These are phyloP conservation scores for Barbatosphaeria neglecta DNA, from an alignment of 495 filamentous ascomycete genomes.

Conservation along the genomic window DNA sequence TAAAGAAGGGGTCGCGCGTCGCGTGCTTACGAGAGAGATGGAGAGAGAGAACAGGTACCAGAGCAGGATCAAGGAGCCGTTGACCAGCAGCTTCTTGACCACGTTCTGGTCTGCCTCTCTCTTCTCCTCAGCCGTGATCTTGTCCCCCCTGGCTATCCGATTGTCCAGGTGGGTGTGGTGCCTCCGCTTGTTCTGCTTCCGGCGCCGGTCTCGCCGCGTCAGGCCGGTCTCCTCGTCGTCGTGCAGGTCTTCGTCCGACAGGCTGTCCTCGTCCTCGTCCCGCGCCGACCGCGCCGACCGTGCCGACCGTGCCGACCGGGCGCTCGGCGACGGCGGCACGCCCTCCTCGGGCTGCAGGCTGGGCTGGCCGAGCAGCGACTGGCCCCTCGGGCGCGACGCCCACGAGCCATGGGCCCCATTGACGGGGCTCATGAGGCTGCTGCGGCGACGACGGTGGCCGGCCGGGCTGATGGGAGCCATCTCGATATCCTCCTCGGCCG, in stretches of 20 bases:
- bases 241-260: slow-evolving; percentile 59
- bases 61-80: slow-evolving; percentile 63
- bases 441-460: slow-evolving; percentile 47
- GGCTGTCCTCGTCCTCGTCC: slow-evolving; percentile 13
- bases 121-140: slow-evolving; percentile 51
- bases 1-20: not conserved
- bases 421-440: slow-evolving; percentile 41
- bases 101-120: slow-evolving; percentile 61
- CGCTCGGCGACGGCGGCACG: too few species aligned
- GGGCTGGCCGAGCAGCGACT: slow-evolving; percentile 22
- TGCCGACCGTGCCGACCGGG: too few species aligned
- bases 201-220: slow-evolving; percentile 56
- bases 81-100: slow-evolving; percentile 53
- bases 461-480: slow-evolving; percentile 32
- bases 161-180: slow-evolving; percentile 64
- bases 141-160: slow-evolving; percentile 47
- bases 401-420: slow-evolving; percentile 26
- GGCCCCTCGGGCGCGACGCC: slow-evolving; percentile 37
- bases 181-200: slow-evolving; percentile 51
- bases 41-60: slow-evolving; percentile 95
- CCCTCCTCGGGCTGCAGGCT: slow-evolving; percentile 27
- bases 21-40: slow-evolving; percentile 76
- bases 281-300: not conserved
- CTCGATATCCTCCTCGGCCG: slow-evolving; percentile 28
- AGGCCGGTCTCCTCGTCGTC: slow-evolving; percentile 87